Evolutionary conservation across 306 rosid species (phyloP).

Genomic region (Astragalus membranaceus): DNA sequence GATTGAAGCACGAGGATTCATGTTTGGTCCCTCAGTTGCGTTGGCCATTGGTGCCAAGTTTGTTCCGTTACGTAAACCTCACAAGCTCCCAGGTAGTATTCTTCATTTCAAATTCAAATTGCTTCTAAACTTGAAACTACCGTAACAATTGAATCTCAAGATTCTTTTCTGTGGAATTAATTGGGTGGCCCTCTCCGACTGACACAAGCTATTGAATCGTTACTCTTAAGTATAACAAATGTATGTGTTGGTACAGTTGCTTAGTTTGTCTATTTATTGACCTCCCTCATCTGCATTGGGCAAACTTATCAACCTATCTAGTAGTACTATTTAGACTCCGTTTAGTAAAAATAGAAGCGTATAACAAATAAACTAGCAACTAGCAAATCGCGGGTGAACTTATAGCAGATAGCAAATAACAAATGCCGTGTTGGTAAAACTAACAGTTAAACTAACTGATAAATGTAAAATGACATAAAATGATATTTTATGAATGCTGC

Average conservation of each 20-base stretch:
- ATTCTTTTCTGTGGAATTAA: background rate
- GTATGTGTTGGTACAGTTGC: background rate
- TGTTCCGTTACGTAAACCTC: constrained; percentile 93
- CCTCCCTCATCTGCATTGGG: background rate
- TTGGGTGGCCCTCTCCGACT: no score
- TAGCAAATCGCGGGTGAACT: no score
- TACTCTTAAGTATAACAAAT: background rate
- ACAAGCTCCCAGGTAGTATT: constrained; percentile 78
- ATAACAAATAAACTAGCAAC: no score
- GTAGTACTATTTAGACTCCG: no score
- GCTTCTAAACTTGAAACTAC: background rate
- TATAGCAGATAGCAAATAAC: no score
- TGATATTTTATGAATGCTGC: no score
- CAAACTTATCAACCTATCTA: background rate
- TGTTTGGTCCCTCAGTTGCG: constrained; percentile 94
- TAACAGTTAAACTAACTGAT: no score
- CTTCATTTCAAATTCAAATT: background rate
- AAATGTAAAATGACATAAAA: no score
- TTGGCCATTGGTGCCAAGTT: constrained; percentile 94
- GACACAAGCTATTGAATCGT: background rate
- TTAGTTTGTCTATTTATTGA: background rate
- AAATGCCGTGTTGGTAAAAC: no score
- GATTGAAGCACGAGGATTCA: constrained; percentile 92
- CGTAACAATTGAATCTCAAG: background rate
- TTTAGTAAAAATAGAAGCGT: no score